Evolutionary conservation across 2,329 filamentous ascomycete species (phyloP), one percentile per base, ranked within the genome.

Genomic region (Phialophora chinensis): DNA sequence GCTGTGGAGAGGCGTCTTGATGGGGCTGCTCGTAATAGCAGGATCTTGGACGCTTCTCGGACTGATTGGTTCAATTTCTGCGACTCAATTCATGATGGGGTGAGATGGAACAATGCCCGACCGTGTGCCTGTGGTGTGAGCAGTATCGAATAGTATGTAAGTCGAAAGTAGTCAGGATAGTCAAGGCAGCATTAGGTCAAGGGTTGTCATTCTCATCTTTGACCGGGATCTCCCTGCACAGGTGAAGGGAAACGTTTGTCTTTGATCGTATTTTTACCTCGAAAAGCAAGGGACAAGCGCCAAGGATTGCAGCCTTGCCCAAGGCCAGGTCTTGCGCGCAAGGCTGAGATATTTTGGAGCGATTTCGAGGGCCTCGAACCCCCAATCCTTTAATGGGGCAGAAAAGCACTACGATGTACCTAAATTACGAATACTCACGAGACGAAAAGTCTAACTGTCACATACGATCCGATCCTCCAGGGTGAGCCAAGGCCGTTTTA

Each of bases 301-400:
- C 49, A 52, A 52, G 49, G 27, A 52, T 3, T 52, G 20, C 23
- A 52, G 49, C 49, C 49, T 52, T 52, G 23, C 23, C 49, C 20
- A 42, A 2, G 14, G n/a, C 47, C 20, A 12, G 38, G 38, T 42
- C 38, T 3, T 17, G 49, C 7, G 2, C 14, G n/a, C 27, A 38
- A 56, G 53, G 53, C 53, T 56, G 53, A 23, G 53, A n/a, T 7
- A 8, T n/a, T 44, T 44, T 4, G 31, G 31, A 31, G 31, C 38
- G 6, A 44, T 8, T n/a, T 8, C 35, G 12, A 14, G 35, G 35
- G 6, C 14, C 5, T 14, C 14, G 35, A 17, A 44, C 33, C 17
- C 17, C 14, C 38, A n/a, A n/a, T 17, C 6, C n/a, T 44, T 44
- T n/a, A 20, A 44, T 4, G 5, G 17, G 12, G 4, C 33, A n/a